These are phyloP conservation scores for Avena insularis DNA, from an alignment of 176 grass and related monocot species.

Conservation along the genomic window DNA sequence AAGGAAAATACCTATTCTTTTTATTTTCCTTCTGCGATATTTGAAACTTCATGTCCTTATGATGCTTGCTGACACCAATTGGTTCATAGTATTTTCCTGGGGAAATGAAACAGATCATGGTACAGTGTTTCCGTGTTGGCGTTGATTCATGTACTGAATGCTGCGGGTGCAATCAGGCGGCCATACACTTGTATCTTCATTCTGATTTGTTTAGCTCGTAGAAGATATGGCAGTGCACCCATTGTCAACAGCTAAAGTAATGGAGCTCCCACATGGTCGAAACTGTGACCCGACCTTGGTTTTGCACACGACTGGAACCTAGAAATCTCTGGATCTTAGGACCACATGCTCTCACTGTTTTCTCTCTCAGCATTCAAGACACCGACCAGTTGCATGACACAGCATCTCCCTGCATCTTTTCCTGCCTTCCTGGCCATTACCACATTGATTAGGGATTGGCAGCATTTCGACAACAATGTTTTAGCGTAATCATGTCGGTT, in stretches of 20 bases:
- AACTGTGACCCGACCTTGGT: constrained; percentile 16
- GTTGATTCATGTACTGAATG: neutral
- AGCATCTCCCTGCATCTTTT: constrained; percentile 27
- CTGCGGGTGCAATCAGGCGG: neutral
- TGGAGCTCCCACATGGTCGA: constrained; percentile 26
- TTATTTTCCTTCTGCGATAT: neutral
- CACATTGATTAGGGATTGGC: constrained; percentile 40
- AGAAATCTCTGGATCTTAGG: constrained; percentile 44
- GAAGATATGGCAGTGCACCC: constrained; percentile 7
- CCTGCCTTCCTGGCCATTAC: constrained; percentile 33
- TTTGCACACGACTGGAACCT: constrained; percentile 36
- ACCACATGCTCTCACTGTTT: constrained; percentile 32
- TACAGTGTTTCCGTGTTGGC: neutral
- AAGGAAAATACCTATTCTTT: neutral
- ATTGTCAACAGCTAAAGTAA: constrained; percentile 50
- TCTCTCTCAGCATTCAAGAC: neutral
- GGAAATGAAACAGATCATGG: constrained; percentile 10
- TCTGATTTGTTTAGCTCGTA: constrained; percentile 40
- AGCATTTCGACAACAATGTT: constrained; percentile 36
- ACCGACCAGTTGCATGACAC: constrained; percentile 30
- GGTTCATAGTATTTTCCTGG: neutral
- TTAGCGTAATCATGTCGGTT: neutral
- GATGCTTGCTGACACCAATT: neutral
- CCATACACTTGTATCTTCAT: constrained; percentile 5
- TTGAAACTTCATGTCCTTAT: constrained; percentile 17